Evolutionary conservation across 306 rosid species (phyloP).

Genomic region (Comarum palustre): DNA sequence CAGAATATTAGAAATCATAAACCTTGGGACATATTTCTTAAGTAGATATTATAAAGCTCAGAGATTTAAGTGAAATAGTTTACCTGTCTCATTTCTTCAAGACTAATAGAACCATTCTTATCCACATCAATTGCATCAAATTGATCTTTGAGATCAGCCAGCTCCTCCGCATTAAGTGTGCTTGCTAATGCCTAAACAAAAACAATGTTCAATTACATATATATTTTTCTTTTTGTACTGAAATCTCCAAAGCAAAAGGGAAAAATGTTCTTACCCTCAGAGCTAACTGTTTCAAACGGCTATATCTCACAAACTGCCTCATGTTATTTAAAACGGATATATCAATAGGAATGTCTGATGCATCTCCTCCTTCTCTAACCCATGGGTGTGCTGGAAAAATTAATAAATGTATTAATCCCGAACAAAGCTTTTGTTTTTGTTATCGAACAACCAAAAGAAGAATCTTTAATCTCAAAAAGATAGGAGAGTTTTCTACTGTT

Average conservation of each 20-base stretch:
- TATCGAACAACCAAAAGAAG: neutral
- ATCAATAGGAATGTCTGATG: constrained; percentile 90
- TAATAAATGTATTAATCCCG: constrained; percentile 24
- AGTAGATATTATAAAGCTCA: neutral
- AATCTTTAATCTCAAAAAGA: neutral
- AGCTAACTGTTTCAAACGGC: constrained; percentile 97
- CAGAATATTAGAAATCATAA: constrained; percentile 18
- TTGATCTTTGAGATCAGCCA: constrained; percentile 87
- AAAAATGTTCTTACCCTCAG: constrained; percentile 56
- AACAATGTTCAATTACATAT: constrained; percentile 15
- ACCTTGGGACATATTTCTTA: neutral
- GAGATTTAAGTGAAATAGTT: neutral
- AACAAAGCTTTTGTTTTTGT: neutral
- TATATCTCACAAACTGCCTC: constrained; percentile 87
- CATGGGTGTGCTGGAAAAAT: constrained; percentile 82
- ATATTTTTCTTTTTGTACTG: constrained; percentile 18
- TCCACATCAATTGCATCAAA: constrained; percentile 97
- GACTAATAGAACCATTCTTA: constrained; percentile 91
- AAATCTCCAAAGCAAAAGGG: neutral
- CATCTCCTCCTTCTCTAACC: constrained; percentile 97
- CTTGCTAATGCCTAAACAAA: constrained; percentile 85
- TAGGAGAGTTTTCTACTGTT: neutral
- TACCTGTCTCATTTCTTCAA: constrained; percentile 99
- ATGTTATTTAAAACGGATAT: constrained; percentile 88
- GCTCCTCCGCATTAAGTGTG: constrained; percentile 82